Evolutionary conservation across 164 flowering plant species (phyloP), one percentile per base, ranked within the genome.

Genomic region (Liriodendron chinense): DNA sequence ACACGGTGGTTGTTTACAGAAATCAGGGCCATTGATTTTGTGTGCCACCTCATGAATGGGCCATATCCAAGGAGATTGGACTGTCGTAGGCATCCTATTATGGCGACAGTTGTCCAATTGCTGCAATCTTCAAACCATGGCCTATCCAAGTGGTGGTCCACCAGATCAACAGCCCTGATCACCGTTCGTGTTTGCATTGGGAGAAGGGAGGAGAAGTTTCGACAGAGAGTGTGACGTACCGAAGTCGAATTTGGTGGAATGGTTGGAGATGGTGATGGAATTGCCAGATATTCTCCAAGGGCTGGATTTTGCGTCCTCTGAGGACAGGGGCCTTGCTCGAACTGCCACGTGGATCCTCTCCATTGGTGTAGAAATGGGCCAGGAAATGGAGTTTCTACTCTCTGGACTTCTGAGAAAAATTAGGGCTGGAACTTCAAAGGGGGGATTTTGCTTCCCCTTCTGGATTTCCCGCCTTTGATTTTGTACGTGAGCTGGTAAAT

Each of bases 271-370:
- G 78, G 77, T 80, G 75, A 94, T 91, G 65, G 92, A 87, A 76
- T 96, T 91, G 25, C 83, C 91, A 22, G 88, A 89, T 77, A 96
- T 86, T 68, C 86, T 80, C 98, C 98, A 94, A 0, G 94, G 94
- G 63, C 92, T 90, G 5, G 88, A 69, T 80, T 87, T 92, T 2
- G 91, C 89, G 23, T 96, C 99, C 63, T 91, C 98, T 20, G 80
- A 71, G 9, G 97, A 87, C 24, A 96, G 87, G 0, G 99, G 98
- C 81, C 93, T 82, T 0, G 94, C 87, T 13, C 98, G 75, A 2
- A 94, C 97, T 0, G 94, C 73, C 0, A 96, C 99, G 69, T 89
- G 86, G n/a, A 96, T 96, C 78, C 95, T 86, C 85, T 96, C 98
- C 98, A 94, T 94, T 47, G 34, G 28, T 14, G 22, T 12, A 24